Evolutionary conservation across 2,329 filamentous ascomycete species (phyloP).

Genomic region (Pseudophaeomoniella oleicola): DNA sequence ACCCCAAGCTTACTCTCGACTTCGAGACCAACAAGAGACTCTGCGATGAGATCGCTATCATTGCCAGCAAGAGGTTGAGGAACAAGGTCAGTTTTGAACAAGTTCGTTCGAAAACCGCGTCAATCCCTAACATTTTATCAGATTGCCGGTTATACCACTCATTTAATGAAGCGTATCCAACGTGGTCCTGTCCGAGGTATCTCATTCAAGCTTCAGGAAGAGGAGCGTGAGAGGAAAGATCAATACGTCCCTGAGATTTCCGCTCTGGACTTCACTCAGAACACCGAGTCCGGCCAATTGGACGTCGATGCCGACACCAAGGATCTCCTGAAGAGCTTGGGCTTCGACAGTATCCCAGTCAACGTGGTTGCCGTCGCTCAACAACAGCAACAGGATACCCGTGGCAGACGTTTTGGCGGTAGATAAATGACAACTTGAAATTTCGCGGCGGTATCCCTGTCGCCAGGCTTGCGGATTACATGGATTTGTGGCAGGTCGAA

Average conservation of each 20-base stretch:
- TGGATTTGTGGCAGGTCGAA: neutral
- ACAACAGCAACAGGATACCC: slow-evolving; percentile 69
- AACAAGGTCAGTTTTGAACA: no score
- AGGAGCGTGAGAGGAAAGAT: slow-evolving; percentile 99
- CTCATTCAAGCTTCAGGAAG: slow-evolving; percentile 99
- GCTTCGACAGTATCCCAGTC: slow-evolving; percentile 94
- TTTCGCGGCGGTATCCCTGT: slow-evolving; percentile 3
- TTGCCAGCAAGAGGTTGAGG: slow-evolving; percentile 94
- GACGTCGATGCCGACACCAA: slow-evolving; percentile 97
- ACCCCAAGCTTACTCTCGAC: slow-evolving; percentile 95
- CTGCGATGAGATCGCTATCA: slow-evolving; percentile 99
- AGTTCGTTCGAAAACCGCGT: no score
- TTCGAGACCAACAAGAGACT: slow-evolving; percentile 99
- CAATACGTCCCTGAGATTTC: slow-evolving; percentile 99
- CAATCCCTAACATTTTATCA: slow-evolving; percentile 19
- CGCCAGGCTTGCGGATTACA: slow-evolving; percentile 2
- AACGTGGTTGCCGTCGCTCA: slow-evolving; percentile 86
- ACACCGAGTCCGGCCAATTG: slow-evolving; percentile 80
- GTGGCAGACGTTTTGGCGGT: slow-evolving; percentile 12
- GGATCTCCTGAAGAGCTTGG: slow-evolving; percentile 96
- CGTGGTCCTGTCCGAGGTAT: slow-evolving; percentile 98
- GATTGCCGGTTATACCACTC: slow-evolving; percentile 98
- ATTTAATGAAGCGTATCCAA: slow-evolving; percentile 99
- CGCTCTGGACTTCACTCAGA: slow-evolving; percentile 94
- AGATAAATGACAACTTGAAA: slow-evolving; percentile 1